A percentile compares a stretch with the other conserved stretches of the same genome.
These are phyloP conservation scores for Coemansia sp. DNA, from an alignment of 192 early-diverging fungal species.

Conservation along the genomic window DNA sequence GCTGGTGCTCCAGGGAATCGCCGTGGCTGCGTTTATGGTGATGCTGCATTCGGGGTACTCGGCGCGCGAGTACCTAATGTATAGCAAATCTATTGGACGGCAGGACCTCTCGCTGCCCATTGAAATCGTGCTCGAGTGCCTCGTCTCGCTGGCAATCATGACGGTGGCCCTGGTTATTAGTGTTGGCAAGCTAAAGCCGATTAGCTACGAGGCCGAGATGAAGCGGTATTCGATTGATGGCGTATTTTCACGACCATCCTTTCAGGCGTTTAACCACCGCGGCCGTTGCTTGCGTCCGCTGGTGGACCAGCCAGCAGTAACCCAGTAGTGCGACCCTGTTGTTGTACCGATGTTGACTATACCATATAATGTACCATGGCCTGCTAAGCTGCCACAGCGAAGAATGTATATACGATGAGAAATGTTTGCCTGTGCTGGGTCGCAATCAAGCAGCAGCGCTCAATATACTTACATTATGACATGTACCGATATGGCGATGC, in stretches of 20 bases:
- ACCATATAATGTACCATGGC: too few relatives aligned
- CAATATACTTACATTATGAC: too few relatives aligned
- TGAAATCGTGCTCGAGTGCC: slow-evolving; percentile 50
- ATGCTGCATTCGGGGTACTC: slow-evolving; percentile 54
- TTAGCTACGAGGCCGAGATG: slow-evolving; percentile 56
- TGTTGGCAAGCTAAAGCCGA: slow-evolving; percentile 43
- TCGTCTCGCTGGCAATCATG: slow-evolving; percentile 44
- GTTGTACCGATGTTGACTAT: not conserved
- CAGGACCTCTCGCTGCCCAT: slow-evolving; percentile 38
- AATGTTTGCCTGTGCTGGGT: too few relatives aligned
- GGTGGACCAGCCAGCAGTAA: slow-evolving; percentile 12
- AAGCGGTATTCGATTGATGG: slow-evolving; percentile 55
- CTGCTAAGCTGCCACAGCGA: too few relatives aligned
- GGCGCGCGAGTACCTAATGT: slow-evolving; percentile 47
- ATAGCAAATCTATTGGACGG: slow-evolving; percentile 49
- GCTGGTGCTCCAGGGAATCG: slow-evolving; percentile 34
- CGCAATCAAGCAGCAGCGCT: too few relatives aligned
- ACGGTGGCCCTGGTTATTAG: slow-evolving; percentile 39
- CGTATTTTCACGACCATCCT: slow-evolving; percentile 49
- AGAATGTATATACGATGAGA: too few relatives aligned
- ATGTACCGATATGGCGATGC: too few relatives aligned
- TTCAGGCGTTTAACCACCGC: slow-evolving; percentile 53
- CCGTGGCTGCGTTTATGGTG: slow-evolving; percentile 32
- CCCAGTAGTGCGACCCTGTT: not conserved
- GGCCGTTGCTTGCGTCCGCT: slow-evolving; percentile 44